Evolutionary conservation across 768 basidiomycete species (phyloP), one percentile per base, ranked within the genome.

Genomic region (Psilocybe subaeruginosa): DNA sequence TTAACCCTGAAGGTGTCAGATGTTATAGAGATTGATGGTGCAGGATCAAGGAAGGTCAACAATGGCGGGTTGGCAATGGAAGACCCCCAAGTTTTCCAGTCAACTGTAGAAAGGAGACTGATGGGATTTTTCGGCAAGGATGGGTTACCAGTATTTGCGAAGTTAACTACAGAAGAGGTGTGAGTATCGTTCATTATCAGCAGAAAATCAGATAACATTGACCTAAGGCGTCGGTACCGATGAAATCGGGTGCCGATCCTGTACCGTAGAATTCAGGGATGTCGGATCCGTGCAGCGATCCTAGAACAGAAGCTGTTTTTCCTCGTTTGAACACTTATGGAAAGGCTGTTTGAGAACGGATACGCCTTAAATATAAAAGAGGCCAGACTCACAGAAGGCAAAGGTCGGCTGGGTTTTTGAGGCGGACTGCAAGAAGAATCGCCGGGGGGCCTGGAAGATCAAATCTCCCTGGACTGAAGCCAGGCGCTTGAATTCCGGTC

Each of bases 401-500:
- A 51, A 63, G 8, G 61, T 58, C 12, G 39, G 56, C 33, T 67
- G 67, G 1, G 62, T 61, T 39, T 58, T 60, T 6, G 57, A 58
- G 0, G 71, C 70, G 2, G 68, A 56, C n/a, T 73, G 50, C 17
- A 79, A 64, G 59, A 77, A 70, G 62, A 73, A 76, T 12, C 79
- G 71, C 5, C 78, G 74, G 17, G 73, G 73, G 7, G 71, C 74
- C 50, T 77, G 72, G 67, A 77, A 79, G 9, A 66, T 45, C 8
- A 72, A 45, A 58, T 82, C 80, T 0, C 79, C 79, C 54, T 72
- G 73, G 12, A 80, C 58, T 0, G 78, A 76, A 0, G 78, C 70
- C 8, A 80, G 63, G 2, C 81, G 73, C 59, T 80, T 80, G 68
- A 70, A 80, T 64, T 81, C 58, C 3, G 79, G 78, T 2, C 77